Evolutionary conservation across 495 filamentous ascomycete species (phyloP).

Genomic region (Aspergillus indologenus): DNA sequence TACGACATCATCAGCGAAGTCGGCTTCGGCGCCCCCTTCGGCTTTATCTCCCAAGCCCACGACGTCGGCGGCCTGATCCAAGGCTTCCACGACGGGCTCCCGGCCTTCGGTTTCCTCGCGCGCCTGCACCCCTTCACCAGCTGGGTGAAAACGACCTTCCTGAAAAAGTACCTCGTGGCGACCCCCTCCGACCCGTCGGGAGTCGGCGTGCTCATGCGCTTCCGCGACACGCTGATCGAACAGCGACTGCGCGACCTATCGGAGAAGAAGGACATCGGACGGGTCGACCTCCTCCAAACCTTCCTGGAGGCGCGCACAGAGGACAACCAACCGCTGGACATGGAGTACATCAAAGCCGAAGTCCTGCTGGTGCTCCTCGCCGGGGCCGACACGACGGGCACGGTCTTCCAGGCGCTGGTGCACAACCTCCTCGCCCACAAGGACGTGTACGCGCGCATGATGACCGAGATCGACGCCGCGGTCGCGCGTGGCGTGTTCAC

Average conservation of each 20-base stretch:
- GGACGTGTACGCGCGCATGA: conserved; percentile 47
- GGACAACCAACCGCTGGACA: conserved; percentile 44
- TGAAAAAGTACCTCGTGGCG: conserved; percentile 55
- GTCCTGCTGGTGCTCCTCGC: conserved; percentile 56
- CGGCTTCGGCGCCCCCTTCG: conserved; percentile 59
- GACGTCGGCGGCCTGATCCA: conserved; percentile 57
- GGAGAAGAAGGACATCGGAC: conserved; percentile 12
- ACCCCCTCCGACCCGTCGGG: conserved; percentile 49
- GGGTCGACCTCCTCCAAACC: conserved; percentile 28
- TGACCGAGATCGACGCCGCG: conserved; percentile 54
- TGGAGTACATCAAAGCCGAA: conserved; percentile 53
- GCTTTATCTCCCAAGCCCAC: conserved; percentile 55
- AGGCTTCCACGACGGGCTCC: conserved; percentile 48
- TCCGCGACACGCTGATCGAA: conserved; percentile 46
- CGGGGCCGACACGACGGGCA: conserved; percentile 63
- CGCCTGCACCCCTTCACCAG: conserved; percentile 54
- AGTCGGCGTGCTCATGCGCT: conserved; percentile 43
- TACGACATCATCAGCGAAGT: conserved; percentile 66
- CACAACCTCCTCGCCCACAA: conserved; percentile 49
- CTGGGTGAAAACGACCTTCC: conserved; percentile 48
- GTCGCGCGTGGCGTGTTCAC: conserved; percentile 37
- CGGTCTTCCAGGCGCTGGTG: conserved; percentile 53
- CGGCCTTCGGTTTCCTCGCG: conserved; percentile 46
- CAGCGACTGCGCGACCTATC: conserved; percentile 8
- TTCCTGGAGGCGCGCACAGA: conserved; percentile 45